phyloP scores from a whole-genome alignment of 768 basidiomycete species.

The Tephrocybe sp. region DNA sequence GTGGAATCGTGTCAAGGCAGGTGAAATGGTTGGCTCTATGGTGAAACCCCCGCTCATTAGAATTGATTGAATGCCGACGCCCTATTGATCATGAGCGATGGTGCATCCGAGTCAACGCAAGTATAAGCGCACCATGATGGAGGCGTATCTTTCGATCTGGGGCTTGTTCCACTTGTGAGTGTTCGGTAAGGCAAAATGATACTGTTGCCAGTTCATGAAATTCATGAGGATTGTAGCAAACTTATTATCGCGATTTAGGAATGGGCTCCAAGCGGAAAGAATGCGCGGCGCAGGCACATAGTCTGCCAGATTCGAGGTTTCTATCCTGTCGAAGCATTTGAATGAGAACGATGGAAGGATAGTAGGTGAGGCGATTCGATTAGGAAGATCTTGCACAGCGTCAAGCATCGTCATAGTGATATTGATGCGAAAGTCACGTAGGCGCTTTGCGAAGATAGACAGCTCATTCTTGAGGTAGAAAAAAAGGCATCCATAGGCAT shows the following conservation, averaged over 20 bases:
- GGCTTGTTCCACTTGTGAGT: constrained; percentile 1
- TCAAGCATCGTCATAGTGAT: constrained; percentile 30
- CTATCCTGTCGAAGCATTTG: constrained; percentile 28
- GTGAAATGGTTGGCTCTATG: neutral
- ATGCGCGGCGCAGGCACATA: constrained; percentile 19
- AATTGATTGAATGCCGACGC: neutral
- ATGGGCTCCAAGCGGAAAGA: constrained; percentile 26
- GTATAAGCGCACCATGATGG: constrained; percentile 14
- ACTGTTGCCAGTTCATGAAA: constrained; percentile 26
- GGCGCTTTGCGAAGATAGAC: constrained; percentile 24
- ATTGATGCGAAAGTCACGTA: constrained; percentile 24
- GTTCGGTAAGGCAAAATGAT: constrained; percentile 2
- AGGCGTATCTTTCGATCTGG: constrained; percentile 13
- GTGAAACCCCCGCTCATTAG: neutral
- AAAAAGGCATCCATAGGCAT: constrained; percentile 31
- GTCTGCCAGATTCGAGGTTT: constrained; percentile 26
- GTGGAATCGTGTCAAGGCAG: neutral
- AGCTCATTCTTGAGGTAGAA: constrained; percentile 31
- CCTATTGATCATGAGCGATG: neutral
- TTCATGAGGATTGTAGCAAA: constrained; percentile 24
- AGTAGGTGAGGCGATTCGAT: neutral
- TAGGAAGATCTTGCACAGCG: constrained; percentile 26
- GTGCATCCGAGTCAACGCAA: neutral
- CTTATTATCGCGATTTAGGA: constrained; percentile 25
- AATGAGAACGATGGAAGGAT: constrained; percentile 22